phyloP scores from a whole-genome alignment of 306 rosid species.

The Amphicarpaea edgeworthii region DNA sequence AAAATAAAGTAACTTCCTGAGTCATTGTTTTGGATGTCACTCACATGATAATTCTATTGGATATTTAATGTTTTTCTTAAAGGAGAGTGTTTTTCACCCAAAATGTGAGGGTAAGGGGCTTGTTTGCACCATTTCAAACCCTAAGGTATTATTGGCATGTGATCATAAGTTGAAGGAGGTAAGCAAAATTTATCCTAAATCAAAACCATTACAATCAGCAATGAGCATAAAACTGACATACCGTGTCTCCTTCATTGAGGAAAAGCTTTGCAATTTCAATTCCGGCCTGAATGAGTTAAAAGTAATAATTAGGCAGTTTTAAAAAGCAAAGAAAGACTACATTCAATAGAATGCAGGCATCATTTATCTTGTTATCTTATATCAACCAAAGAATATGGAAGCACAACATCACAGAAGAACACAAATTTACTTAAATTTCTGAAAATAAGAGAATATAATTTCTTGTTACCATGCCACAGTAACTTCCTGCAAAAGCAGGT shows the following conservation, averaged over 20 bases:
- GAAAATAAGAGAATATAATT: constrained; percentile 3
- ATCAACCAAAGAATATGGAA: constrained; percentile 23
- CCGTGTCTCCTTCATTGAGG: constrained; percentile 84
- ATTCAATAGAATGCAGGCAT: constrained; percentile 38
- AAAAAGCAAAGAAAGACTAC: constrained; percentile 2
- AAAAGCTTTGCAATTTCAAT: constrained; percentile 93
- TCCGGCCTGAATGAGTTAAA: constrained; percentile 78
- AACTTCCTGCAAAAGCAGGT: constrained; percentile 5
- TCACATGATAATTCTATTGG: constrained; percentile 3
- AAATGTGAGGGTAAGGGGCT: constrained; percentile 1
- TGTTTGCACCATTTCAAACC: constrained; percentile 7
- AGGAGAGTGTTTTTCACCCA: constrained; percentile 4
- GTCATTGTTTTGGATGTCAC: neutral
- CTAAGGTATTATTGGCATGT: neutral
- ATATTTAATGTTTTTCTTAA: constrained; percentile 3
- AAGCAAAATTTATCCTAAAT: constrained; percentile 6
- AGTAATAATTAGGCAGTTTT: constrained; percentile 40
- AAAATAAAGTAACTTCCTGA: neutral
- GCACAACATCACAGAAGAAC: constrained; percentile 15
- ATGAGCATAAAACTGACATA: constrained; percentile 47
- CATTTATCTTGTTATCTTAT: constrained; percentile 31
- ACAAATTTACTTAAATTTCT: constrained; percentile 16
- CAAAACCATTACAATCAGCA: constrained; percentile 27
- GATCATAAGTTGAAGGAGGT: constrained; percentile 2
- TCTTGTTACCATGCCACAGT: neutral